These are phyloP conservation scores for Coprinellus aureogranulatus DNA, from an alignment of 768 basidiomycete species.

Conservation along the genomic window DNA sequence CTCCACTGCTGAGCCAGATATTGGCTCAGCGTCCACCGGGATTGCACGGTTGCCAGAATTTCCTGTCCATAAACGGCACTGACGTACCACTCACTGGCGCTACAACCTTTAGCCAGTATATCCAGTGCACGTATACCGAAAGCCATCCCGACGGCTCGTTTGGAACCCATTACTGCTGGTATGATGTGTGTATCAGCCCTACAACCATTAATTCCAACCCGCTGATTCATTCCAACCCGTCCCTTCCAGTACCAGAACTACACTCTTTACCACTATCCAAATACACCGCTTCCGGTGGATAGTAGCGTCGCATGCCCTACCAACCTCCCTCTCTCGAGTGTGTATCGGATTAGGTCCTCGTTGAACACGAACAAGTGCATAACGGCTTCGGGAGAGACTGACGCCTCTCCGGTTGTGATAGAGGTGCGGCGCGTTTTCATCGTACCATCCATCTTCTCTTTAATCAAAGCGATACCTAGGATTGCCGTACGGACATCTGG, in stretches of 20 bases:
- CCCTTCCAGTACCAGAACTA: conserved; percentile 10
- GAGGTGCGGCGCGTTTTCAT: conserved; percentile 12
- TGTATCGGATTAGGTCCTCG: conserved; percentile 11
- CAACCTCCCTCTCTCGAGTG: conserved; percentile 8
- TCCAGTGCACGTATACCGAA: conserved; percentile 12
- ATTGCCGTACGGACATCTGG: conserved; percentile 15
- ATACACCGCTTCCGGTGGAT: conserved; percentile 13
- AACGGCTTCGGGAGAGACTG: conserved; percentile 22
- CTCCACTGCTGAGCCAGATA: background rate
- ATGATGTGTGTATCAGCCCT: conserved; percentile 8
- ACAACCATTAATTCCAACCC: background rate
- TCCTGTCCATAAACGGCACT: conserved; percentile 1
- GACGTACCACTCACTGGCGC: conserved; percentile 2
- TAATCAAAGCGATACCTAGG: background rate
- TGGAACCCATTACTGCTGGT: conserved; percentile 12
- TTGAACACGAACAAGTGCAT: conserved; percentile 20
- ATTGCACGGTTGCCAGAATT: conserved; percentile 6
- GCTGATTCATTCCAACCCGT: background rate
- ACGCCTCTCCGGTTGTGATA: conserved; percentile 25
- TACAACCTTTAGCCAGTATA: conserved; percentile 11
- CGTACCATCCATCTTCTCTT: background rate
- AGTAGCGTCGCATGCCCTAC: conserved; percentile 10
- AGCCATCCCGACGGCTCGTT: conserved; percentile 4
- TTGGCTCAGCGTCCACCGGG: background rate
- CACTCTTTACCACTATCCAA: conserved; percentile 14